Evolutionary conservation across 2,329 filamentous ascomycete species (phyloP), one percentile per base, ranked within the genome.

Genomic region (Xylariaceae sp.): DNA sequence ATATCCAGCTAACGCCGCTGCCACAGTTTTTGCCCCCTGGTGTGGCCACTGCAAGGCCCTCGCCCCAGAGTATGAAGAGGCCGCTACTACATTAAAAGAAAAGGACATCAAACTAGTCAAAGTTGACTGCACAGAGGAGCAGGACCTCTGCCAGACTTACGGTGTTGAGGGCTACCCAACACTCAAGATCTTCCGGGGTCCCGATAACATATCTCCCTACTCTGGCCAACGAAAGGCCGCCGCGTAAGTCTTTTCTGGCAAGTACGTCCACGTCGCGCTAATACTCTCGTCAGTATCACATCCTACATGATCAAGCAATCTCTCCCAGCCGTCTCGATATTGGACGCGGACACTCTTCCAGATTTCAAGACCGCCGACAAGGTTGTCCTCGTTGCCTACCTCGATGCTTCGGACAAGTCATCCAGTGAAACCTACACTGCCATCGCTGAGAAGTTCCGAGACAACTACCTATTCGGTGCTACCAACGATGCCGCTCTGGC

Each of bases 311-410:
- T 90, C 73, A 99, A 97, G 84, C 94, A 97, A 78, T 89, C 89
- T 30, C 83, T 99, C 58, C 94, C 94, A 51, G 88, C 94, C 62
- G 91, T 99, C 62, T 96, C 94, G 4, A 70, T 81, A 61, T 81
- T 99, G 57, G 86, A 82, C 66, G 85, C 87, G 73, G 89, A 92
- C 62, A 90, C 86, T 57, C 78, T 96, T 53, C 89, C 91, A 71
- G 91, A 96, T 67, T 96, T 99, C 86, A 97, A 97, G 86, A 92
- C 87, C 57, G 85, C 91, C 71, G 94, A 99, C 78, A 96, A 96
- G 80, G 90, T 97, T 60, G 92, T 97, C 57, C 74, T 97, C 53
- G 85, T 99, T 60, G 92, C 86, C 64, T 99, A 91, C 81, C 83
- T 96, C 68, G 84, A 84, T 63, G 78, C 83, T 58, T 80, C 88